Conservation (phyloP, 2,329 filamentous ascomycete species). For the Nothophaeocryptopus gaeumannii region DNA sequence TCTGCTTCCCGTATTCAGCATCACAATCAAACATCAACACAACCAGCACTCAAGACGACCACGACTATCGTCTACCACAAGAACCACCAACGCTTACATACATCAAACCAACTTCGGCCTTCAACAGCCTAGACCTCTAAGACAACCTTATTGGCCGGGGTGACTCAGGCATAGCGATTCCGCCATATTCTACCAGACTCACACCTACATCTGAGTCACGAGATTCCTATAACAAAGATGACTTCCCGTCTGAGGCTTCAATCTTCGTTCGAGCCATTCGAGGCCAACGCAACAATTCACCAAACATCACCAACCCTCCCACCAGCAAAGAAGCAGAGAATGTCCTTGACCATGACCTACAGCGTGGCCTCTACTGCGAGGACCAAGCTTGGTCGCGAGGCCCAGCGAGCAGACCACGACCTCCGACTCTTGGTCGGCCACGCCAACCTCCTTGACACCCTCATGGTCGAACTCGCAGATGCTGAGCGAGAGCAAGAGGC, state of each 20-base stretch:
- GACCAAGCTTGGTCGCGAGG: slow-evolving; percentile 91
- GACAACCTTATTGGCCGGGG: slow-evolving; percentile 18
- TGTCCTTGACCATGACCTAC: slow-evolving; percentile 98
- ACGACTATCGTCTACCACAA: slow-evolving; percentile 1
- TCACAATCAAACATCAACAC: slow-evolving; percentile 9
- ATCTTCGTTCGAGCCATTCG: slow-evolving; percentile 46
- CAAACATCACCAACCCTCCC: slow-evolving; percentile 41
- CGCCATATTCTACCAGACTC: slow-evolving; percentile 20
- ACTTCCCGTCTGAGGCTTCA: slow-evolving; percentile 51
- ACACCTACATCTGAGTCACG: slow-evolving; percentile 22
- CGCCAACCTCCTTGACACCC: slow-evolving; percentile 92
- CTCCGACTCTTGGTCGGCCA: slow-evolving; percentile 93
- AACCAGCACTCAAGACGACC: slow-evolving; percentile 6
- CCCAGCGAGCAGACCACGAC: slow-evolving; percentile 86
- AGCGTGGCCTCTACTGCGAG: slow-evolving; percentile 95
- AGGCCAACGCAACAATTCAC: slow-evolving; percentile 44
- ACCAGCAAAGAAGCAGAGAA: slow-evolving; percentile 67
- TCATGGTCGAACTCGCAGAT: slow-evolving; percentile 89
- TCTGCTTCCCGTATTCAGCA: slow-evolving; percentile 3
- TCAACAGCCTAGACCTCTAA: slow-evolving; percentile 17
- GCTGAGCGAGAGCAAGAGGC: slow-evolving; percentile 93
- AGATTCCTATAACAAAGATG: slow-evolving; percentile 36
- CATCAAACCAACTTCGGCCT: slow-evolving; percentile 15
- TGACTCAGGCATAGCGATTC: slow-evolving; percentile 25
- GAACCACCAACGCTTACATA: slow-evolving; percentile 2